Percentiles rank a stretch among this genome's conserved stretches.
Evolutionary conservation across 75 land plant genomes (phyloP).

Genomic region (Picea sitchensis): DNA sequence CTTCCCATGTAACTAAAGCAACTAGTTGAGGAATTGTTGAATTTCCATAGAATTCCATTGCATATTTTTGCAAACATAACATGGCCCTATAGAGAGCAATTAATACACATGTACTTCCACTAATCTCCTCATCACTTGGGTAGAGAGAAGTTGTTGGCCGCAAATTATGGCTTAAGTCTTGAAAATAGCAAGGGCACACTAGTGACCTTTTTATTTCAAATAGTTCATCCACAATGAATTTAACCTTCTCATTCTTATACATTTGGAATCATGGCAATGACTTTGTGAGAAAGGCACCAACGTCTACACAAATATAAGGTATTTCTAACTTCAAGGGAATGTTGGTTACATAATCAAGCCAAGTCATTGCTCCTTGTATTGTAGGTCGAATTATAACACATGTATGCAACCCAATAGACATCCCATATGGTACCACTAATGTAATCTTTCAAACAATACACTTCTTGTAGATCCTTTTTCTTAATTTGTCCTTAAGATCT

Average conservation of each 20-base stretch:
- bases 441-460: constrained; percentile 59
- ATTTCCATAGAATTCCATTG: constrained; percentile 77
- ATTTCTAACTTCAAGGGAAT: constrained; percentile 85
- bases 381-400: constrained; percentile 91
- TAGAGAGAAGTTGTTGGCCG: background rate
- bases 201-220: constrained; percentile 33
- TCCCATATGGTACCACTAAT: constrained; percentile 51
- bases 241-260: constrained; percentile 35
- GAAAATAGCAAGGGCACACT: background rate
- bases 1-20: constrained; percentile 67
- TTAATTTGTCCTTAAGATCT: constrained; percentile 9
- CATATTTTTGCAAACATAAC: constrained; percentile 65
- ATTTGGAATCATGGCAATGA: constrained; percentile 51
- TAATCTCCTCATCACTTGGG: no score
- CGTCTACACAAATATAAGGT: constrained; percentile 78
- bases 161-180: constrained; percentile 92
- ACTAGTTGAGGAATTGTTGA: constrained; percentile 67
- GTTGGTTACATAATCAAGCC: constrained; percentile 82
- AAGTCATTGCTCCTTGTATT: constrained; percentile 55
- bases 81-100: constrained; percentile 83
- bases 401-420: constrained; percentile 63
- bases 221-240: no score
- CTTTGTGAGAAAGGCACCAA: constrained; percentile 73
- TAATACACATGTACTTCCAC: constrained; percentile 72
- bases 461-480: constrained; percentile 80